These are phyloP conservation scores for Paraconiothyrium sp. DNA, from an alignment of 2,329 filamentous ascomycete species.

Conservation along the genomic window DNA sequence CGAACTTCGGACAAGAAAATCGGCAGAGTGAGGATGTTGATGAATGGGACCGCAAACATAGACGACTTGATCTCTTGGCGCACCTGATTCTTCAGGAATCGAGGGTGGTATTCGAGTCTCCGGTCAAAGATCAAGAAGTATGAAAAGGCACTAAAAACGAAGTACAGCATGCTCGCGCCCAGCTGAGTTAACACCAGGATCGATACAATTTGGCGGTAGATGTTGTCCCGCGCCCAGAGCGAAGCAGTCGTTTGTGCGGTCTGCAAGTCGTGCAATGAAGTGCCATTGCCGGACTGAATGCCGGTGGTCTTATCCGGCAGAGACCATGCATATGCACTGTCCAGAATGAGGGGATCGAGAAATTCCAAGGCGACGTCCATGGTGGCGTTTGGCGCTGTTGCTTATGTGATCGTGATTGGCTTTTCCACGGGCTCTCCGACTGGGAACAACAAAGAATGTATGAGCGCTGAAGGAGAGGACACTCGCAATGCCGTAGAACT, in stretches of 20 bases:
- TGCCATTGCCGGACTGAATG: conserved; percentile 18
- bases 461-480: neutral
- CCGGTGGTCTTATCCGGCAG: conserved; percentile 20
- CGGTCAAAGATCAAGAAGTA: conserved; percentile 52
- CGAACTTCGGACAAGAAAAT: conserved; percentile 61
- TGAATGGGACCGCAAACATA: conserved; percentile 55
- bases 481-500: neutral
- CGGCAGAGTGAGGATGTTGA: conserved; percentile 58
- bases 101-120: conserved; percentile 58
- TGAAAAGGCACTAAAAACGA: conserved; percentile 29
- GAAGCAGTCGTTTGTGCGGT: conserved; percentile 20
- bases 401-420: neutral
- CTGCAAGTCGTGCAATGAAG: conserved; percentile 19
- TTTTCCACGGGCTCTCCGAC: neutral
- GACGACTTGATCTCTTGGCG: conserved; percentile 57
- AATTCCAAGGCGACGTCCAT: conserved; percentile 31
- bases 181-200: conserved; percentile 29
- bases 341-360: conserved; percentile 29
- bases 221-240: conserved; percentile 31
- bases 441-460: neutral
- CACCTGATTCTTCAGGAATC: conserved; percentile 60
- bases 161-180: conserved; percentile 26
- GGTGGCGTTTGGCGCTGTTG: neutral
- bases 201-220: conserved; percentile 28
- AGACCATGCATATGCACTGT: conserved; percentile 29